Evolutionary conservation across 306 rosid genomes (phyloP).

Genomic region (Quercus aquifolioides): DNA sequence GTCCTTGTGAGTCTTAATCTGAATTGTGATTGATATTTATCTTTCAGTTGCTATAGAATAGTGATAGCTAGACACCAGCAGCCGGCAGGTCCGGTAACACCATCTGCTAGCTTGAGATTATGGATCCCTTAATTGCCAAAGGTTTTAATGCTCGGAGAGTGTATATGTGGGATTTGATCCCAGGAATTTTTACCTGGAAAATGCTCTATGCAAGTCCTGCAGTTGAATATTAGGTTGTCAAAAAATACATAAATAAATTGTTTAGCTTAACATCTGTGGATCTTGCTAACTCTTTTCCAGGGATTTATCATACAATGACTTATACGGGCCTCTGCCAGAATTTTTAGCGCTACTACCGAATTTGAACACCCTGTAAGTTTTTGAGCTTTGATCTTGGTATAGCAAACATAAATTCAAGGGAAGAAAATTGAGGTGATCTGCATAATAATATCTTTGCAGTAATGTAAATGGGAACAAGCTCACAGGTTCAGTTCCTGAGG

Average conservation of each 20-base stretch:
- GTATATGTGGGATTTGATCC: neutral
- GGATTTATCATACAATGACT: slow-evolving; percentile 44
- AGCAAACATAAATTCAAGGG: neutral
- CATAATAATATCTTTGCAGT: neutral
- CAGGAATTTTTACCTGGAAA: neutral
- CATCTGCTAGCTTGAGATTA: neutral
- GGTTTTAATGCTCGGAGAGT: neutral
- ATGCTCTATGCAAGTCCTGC: neutral
- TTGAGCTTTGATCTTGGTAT: neutral
- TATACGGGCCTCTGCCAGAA: slow-evolving; percentile 32
- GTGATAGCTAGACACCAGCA: neutral
- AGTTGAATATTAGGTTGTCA: neutral
- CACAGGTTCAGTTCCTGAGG: slow-evolving; percentile 17
- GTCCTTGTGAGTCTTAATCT: no score
- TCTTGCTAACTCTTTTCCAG: slow-evolving; percentile 4
- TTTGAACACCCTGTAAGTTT: slow-evolving; percentile 31
- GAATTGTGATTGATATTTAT: neutral
- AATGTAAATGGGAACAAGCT: slow-evolving; percentile 20
- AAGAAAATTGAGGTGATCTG: neutral
- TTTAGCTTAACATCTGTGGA: no score
- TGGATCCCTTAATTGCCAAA: no score
- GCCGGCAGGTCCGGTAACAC: no score
- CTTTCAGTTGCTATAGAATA: neutral
- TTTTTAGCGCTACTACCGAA: slow-evolving; percentile 19
- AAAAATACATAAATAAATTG: no score